Evolutionary conservation across 176 grass and related monocot species (phyloP).

Genomic region (Carex myosuroides): DNA sequence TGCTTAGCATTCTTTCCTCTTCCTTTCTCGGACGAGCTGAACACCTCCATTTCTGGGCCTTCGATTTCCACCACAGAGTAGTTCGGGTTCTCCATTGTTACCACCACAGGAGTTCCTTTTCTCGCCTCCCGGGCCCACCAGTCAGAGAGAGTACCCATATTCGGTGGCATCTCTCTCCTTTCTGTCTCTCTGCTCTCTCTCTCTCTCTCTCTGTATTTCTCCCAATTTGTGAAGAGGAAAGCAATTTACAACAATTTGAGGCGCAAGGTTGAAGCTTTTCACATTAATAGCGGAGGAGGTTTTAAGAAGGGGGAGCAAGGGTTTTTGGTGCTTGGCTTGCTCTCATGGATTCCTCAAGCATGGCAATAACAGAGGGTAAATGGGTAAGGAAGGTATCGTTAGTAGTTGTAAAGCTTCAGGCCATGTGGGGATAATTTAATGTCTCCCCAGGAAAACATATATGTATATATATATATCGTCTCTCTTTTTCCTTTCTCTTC

Average conservation of each 20-base stretch:
- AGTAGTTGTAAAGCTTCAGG: conserved; percentile 28
- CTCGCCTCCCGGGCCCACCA: conserved; percentile 45
- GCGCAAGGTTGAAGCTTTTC: background rate
- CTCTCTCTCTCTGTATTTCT: background rate
- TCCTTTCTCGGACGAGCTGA: conserved; percentile 39
- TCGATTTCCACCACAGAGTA: conserved; percentile 64
- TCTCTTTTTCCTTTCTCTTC: background rate
- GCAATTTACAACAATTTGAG: background rate
- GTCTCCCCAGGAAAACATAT: conserved; percentile 4
- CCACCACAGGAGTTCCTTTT: conserved; percentile 47
- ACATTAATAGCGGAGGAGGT: background rate
- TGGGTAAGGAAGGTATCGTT: conserved; percentile 12
- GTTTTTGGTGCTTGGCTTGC: conserved; percentile 9
- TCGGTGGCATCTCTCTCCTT: conserved; percentile 38
- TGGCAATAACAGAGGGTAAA: background rate
- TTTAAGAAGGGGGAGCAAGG: background rate
- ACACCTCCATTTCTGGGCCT: conserved; percentile 35
- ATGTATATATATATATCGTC: background rate
- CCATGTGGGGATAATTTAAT: conserved; percentile 40
- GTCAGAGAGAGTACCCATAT: conserved; percentile 25
- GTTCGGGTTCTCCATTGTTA: conserved; percentile 80
- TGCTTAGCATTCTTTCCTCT: conserved; percentile 71
- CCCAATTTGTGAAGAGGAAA: background rate
- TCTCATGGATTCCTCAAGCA: conserved; percentile 2
- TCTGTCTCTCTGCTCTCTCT: background rate